A percentile compares a stretch with the other conserved stretches of the same genome.
Evolutionary conservation across 495 filamentous ascomycete species (phyloP).

Genomic region (Xylaria longipes): DNA sequence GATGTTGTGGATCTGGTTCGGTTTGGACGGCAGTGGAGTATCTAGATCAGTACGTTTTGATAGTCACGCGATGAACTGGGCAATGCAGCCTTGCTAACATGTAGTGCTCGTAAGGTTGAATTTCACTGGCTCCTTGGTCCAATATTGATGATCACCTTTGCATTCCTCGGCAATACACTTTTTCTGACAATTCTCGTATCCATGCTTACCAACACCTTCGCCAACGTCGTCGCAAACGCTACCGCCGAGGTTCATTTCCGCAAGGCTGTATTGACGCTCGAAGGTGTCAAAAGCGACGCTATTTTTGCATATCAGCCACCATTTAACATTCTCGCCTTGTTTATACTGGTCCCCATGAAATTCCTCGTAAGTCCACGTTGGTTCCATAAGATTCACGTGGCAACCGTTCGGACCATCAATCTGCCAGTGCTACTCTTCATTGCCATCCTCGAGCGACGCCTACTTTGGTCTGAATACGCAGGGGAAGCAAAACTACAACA

Average conservation of each 20-base stretch:
- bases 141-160: constrained; percentile 72
- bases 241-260: constrained; percentile 75
- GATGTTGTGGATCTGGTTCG: constrained; percentile 86
- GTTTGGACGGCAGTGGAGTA: constrained; percentile 75
- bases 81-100: neutral
- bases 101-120: constrained; percentile 45
- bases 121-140: constrained; percentile 73
- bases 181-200: constrained; percentile 79
- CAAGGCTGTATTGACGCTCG: constrained; percentile 73
- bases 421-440: constrained; percentile 68
- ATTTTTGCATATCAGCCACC: constrained; percentile 77
- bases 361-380: constrained; percentile 68
- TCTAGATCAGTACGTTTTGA: constrained; percentile 57
- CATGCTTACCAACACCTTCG: constrained; percentile 75
- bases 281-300: constrained; percentile 76
- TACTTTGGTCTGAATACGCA: constrained; percentile 45
- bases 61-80: neutral
- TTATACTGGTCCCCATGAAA: constrained; percentile 69
- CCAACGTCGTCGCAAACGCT: constrained; percentile 67
- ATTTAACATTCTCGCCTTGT: constrained; percentile 72
- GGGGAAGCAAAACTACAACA: constrained; percentile 31
- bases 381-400: constrained; percentile 81
- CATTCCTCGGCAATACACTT: constrained; percentile 76
- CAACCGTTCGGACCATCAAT: constrained; percentile 67
- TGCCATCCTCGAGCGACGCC: constrained; percentile 62